Evolutionary conservation across 306 rosid species (phyloP).

Genomic region (Arachis stenosperma): DNA sequence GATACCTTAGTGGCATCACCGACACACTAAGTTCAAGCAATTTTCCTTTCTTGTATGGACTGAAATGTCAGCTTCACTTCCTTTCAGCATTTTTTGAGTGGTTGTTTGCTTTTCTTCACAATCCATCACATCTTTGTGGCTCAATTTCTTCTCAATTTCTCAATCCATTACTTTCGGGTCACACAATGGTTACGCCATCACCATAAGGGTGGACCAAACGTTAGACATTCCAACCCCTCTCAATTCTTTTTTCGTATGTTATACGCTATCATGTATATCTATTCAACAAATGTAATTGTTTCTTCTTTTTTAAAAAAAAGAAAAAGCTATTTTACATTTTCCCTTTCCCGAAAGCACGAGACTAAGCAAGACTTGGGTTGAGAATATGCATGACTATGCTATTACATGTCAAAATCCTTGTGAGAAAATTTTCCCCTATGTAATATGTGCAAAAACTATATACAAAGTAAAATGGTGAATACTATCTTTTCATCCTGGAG

Average conservation of each 20-base stretch:
- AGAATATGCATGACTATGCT: not conserved
- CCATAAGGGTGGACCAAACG: not conserved
- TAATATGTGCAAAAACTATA: constrained; percentile 34
- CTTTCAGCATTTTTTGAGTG: not conserved
- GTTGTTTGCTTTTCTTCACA: not conserved
- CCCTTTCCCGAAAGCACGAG: not conserved
- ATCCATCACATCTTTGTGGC: not conserved
- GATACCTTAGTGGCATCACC: no score
- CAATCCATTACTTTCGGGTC: not conserved
- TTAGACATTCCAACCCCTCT: not conserved
- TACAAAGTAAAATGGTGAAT: constrained; percentile 21
- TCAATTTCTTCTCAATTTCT: not conserved
- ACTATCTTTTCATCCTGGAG: constrained; percentile 55
- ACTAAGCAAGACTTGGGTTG: constrained; percentile 20
- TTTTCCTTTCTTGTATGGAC: no score
- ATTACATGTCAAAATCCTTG: constrained; percentile 25
- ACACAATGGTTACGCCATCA: not conserved
- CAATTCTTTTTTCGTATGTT: not conserved
- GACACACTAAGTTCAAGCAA: no score
- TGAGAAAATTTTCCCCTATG: constrained; percentile 1
- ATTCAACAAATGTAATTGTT: not conserved
- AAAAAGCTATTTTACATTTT: not conserved
- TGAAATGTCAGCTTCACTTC: no score
- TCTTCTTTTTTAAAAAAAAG: not conserved
- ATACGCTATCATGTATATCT: not conserved